Base-by-base conservation (phyloP, 768 basidiomycete species). In the Lanmaoa rubissima region DNA sequence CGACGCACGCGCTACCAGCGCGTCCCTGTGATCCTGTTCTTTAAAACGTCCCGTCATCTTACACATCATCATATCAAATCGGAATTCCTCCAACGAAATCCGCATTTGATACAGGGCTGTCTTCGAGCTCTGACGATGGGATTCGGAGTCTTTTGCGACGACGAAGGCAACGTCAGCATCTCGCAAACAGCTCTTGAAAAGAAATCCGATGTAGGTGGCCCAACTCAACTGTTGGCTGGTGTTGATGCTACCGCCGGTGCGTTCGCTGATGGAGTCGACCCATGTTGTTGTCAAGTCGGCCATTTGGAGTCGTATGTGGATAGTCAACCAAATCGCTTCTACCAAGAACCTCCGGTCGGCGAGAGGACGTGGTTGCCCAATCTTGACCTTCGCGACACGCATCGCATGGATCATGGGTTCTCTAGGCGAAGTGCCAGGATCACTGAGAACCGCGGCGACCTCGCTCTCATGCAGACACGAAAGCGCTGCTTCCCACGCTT, bases 401-500 rank as follows among this genome's bases (percentile, higher is more conserved):
- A 86, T 76, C 2, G 84, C 83, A 54, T 78, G 64, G 50, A 78
- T 75, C 56, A 77, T 62, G 0, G 81, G 84, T 19, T 73, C 64
- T 36, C 74, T 65, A 2, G 81, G 78, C 7, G 75, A 71, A 14
- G 48, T 66, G 0, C 59, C 45, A 2, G 75, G 77, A 57, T 82
- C 64, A 4, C 19, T 26, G 10, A 65, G 42, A 12, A 68, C 65
- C 4, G 55, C 51, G 0, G 74, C 65, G 65, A 84, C 64, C 65
- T 86, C 84, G 48, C 73, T 68, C 40, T 77, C 72, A 53, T 79
- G 80, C 5, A 87, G 70, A 54, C 69, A 79, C 0, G 84, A 75
- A 58, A 83, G 75, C 0, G 86, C 81, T 0, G 82, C 78, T 51
- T 88, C 80, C 79, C 83, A 88, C 1, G 86, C 86, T 32, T 77